Conservation (phyloP, 2,329 filamentous ascomycete genomes). For the Aciculosporium take region DNA sequence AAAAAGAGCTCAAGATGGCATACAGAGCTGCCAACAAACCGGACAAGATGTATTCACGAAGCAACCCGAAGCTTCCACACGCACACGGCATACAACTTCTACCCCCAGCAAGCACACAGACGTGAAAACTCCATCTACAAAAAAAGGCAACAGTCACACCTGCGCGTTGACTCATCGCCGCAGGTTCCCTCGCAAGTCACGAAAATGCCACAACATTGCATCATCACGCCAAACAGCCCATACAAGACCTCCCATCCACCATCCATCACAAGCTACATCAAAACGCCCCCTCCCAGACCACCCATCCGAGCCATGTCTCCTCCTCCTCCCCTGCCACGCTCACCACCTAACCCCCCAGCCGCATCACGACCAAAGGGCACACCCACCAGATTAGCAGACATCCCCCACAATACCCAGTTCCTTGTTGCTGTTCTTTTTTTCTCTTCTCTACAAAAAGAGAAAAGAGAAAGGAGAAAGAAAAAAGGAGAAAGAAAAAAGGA, state of each 20-base stretch:
- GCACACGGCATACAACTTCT: neutral
- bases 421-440: no score
- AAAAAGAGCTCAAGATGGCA: no score
- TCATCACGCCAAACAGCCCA: neutral
- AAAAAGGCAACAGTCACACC: neutral
- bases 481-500: no score
- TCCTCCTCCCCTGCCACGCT: neutral
- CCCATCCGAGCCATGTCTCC: no score
- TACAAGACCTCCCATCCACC: neutral
- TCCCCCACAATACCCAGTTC: neutral
- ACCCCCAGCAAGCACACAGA: neutral
- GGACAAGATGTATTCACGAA: no score
- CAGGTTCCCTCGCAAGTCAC: neutral
- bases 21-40: no score
- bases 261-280: neutral
- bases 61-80: no score
- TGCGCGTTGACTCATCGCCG: neutral
- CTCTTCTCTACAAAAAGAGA: no score
- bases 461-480: no score
- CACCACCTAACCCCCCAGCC: neutral
- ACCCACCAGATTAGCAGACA: slow-evolving; percentile 5
- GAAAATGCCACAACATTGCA: neutral
- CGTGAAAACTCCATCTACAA: no score
- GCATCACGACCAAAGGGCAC: neutral
- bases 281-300: no score